Conservation (phyloP, 805 yeast species). For the Saccharomycopsis amapae region DNA sequence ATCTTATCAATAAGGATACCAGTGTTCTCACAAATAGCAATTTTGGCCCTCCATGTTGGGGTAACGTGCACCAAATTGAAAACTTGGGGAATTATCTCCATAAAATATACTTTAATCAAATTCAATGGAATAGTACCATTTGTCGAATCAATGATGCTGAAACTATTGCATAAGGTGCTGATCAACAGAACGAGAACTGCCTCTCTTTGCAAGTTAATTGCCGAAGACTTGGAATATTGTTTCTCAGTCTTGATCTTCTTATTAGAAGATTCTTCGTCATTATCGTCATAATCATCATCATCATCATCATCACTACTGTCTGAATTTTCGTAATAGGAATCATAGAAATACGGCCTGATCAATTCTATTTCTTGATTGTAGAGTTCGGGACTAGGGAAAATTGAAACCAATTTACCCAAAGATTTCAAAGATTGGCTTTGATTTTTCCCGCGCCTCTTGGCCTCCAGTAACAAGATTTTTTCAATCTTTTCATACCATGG, state of each 20-base stretch:
- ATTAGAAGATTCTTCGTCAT: slow-evolving; percentile 22
- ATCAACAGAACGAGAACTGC: slow-evolving; percentile 37
- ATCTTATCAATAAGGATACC: slow-evolving; percentile 23
- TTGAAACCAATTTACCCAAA: slow-evolving; percentile 43
- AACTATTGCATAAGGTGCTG: slow-evolving; percentile 32
- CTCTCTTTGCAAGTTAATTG: slow-evolving; percentile 40
- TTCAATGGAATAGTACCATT: slow-evolving; percentile 22
- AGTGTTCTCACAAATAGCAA: slow-evolving; percentile 38
- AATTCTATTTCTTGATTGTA: slow-evolving; percentile 32
- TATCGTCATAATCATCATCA: slow-evolving; percentile 24
- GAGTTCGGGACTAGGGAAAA: slow-evolving; percentile 29
- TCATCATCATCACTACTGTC: slow-evolving; percentile 29
- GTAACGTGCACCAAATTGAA: slow-evolving; percentile 27
- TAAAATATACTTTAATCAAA: slow-evolving; percentile 27
- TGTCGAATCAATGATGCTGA: slow-evolving; percentile 20
- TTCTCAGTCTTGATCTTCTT: slow-evolving; percentile 27
- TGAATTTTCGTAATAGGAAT: slow-evolving; percentile 30
- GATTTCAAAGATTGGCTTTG: slow-evolving; percentile 47
- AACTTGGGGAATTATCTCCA: slow-evolving; percentile 26
- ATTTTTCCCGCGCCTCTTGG: slow-evolving; percentile 62
- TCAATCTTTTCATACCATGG: slow-evolving; percentile 34
- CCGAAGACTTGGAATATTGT: slow-evolving; percentile 33
- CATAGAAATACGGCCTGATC: slow-evolving; percentile 30
- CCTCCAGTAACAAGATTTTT: slow-evolving; percentile 48
- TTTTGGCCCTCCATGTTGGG: slow-evolving; percentile 57